Percentiles rank a stretch among this genome's conserved stretches.
These are phyloP conservation scores for Schizopora paradoxa DNA, from an alignment of 1,284 basidiomycete species.

Conservation along the genomic window DNA sequence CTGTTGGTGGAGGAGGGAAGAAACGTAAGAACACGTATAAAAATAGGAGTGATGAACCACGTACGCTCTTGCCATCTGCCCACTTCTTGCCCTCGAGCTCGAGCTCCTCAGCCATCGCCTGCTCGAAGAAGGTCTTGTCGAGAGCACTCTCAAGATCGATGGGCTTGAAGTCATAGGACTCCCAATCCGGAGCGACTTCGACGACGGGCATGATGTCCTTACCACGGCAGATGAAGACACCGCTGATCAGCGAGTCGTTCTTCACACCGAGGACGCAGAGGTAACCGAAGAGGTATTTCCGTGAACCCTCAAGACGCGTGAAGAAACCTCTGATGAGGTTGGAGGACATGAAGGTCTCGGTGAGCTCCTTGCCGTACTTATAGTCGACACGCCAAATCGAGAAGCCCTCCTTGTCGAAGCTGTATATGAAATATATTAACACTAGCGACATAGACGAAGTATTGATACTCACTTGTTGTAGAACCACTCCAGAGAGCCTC, in stretches of 20 bases:
- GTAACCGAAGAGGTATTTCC: conserved; percentile 94
- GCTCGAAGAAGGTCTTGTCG: conserved; percentile 88
- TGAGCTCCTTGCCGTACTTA: conserved; percentile 97
- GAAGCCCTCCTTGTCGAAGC: conserved; percentile 89
- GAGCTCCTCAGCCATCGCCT: conserved; percentile 86
- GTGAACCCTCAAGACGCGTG: conserved; percentile 91
- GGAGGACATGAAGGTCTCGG: conserved; percentile 87
- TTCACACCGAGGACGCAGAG: conserved; percentile 83
- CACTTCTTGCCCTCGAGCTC: conserved; percentile 81
- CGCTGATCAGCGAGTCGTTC: conserved; percentile 76
- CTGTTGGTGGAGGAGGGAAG: conserved; percentile 1
- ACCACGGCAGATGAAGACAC: conserved; percentile 81
- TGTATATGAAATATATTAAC: conserved; percentile 31
- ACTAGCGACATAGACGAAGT: conserved; percentile 15
- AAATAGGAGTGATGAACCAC: conserved; percentile 25
- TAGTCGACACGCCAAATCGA: conserved; percentile 91
- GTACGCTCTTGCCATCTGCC: conserved; percentile 83
- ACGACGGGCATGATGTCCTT: conserved; percentile 65
- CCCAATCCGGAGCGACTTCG: conserved; percentile 86
- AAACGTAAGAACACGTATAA: background rate
- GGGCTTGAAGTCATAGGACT: conserved; percentile 80
- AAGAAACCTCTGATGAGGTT: conserved; percentile 93
- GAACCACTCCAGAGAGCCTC: conserved; percentile 81
- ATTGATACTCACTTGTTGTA: conserved; percentile 68
- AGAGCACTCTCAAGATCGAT: conserved; percentile 62